Evolutionary conservation across 2,329 filamentous ascomycete genomes (phyloP).

Genomic region (Cladosporium sp.): DNA sequence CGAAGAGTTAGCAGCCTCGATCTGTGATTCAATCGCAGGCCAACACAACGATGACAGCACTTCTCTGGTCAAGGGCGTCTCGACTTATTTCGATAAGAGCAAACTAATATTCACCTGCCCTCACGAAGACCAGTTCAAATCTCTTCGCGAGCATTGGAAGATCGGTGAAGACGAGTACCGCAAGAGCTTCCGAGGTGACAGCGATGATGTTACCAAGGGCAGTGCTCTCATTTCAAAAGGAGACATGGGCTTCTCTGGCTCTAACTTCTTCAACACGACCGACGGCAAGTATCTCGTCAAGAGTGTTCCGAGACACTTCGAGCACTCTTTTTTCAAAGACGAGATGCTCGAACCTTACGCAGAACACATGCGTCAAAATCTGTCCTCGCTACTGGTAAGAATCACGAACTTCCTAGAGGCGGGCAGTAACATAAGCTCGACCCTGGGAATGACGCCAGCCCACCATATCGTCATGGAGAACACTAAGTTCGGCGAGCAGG

Average conservation of each 20-base stretch:
- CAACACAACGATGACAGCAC: constrained; percentile 6
- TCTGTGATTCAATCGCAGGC: constrained; percentile 10
- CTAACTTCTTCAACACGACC: constrained; percentile 69
- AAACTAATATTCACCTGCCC: constrained; percentile 38
- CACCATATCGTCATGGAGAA: constrained; percentile 82
- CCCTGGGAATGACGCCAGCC: constrained; percentile 62
- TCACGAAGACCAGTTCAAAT: constrained; percentile 51
- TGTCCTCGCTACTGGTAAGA: constrained; percentile 64
- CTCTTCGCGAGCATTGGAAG: constrained; percentile 55
- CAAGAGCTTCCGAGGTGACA: constrained; percentile 51
- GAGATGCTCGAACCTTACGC: constrained; percentile 67
- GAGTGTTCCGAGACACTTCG: constrained; percentile 67
- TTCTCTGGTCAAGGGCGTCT: background rate
- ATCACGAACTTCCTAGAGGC: constrained; percentile 69
- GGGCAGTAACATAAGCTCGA: constrained; percentile 58
- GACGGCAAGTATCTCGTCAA: constrained; percentile 71
- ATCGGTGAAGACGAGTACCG: constrained; percentile 57
- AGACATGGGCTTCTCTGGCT: constrained; percentile 73
- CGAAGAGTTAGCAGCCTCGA: constrained; percentile 18
- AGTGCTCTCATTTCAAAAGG: constrained; percentile 57
- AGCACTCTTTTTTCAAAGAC: constrained; percentile 68
- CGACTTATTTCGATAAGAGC: constrained; percentile 28
- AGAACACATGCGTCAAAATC: constrained; percentile 61
- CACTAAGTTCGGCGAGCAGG: constrained; percentile 61
- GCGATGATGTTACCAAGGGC: constrained; percentile 24